These are phyloP conservation scores for Corymbia calophylla DNA, from an alignment of 441 rosid genomes.

Conservation along the genomic window DNA sequence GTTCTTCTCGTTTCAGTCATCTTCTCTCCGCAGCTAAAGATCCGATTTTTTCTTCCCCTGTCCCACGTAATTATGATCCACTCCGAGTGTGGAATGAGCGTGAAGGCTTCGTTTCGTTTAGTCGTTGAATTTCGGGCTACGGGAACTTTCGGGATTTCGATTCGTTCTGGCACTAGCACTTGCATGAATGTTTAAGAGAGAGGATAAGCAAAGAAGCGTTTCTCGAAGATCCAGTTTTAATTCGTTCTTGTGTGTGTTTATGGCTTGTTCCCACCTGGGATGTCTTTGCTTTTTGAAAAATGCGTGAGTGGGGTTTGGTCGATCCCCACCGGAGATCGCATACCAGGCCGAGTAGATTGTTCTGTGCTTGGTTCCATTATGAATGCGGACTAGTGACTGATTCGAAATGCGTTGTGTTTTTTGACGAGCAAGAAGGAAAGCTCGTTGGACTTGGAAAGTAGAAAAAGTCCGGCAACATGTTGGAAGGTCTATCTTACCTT, in stretches of 20 bases:
- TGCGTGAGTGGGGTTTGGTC: not conserved
- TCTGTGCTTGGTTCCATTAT: conserved; percentile 2
- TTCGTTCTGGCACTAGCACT: not conserved
- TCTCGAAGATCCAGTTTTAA: not conserved
- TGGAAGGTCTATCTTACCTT: conserved; percentile 39
- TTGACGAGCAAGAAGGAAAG: conserved; percentile 7
- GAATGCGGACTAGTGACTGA: conserved; percentile 1
- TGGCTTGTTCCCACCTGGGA: not conserved
- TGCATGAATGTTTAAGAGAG: not conserved
- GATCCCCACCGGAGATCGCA: not conserved
- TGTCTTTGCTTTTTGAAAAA: not conserved
- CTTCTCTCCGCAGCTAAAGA: not conserved
- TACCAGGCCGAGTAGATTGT: not conserved
- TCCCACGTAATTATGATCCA: not conserved
- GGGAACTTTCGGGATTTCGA: not conserved
- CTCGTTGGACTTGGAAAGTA: not conserved
- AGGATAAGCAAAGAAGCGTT: too few species aligned
- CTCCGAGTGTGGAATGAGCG: not conserved
- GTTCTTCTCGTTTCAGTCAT: not conserved
- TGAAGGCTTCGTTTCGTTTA: not conserved
- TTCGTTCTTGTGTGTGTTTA: not conserved
- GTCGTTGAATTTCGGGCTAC: not conserved
- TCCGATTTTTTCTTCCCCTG: not conserved
- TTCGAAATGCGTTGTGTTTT: conserved; percentile 2
- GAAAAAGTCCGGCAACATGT: conserved; percentile 25